Conservation (phyloP, 768 basidiomycete species). For the Xerocomellus dryophilus region DNA sequence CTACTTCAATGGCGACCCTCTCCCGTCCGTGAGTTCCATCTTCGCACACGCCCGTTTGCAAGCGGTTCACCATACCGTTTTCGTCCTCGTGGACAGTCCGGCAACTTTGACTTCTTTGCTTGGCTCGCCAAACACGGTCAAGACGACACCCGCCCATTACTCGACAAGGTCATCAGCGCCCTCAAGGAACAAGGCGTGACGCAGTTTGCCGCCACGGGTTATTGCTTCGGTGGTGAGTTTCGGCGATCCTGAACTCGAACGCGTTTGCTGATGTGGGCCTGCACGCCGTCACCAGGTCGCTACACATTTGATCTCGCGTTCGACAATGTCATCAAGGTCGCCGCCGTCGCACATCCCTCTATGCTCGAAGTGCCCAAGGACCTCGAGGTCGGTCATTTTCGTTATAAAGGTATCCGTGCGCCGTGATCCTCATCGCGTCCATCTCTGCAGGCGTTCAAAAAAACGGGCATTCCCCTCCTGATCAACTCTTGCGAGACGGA, state of each 20-base stretch:
- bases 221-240: slow-evolving; percentile 62
- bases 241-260: not conserved
- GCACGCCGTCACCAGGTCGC: slow-evolving; percentile 27
- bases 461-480: slow-evolving; percentile 53
- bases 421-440: not conserved
- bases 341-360: slow-evolving; percentile 47
- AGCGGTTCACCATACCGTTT: not conserved
- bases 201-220: slow-evolving; percentile 58
- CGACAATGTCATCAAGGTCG: slow-evolving; percentile 38
- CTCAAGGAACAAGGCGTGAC: slow-evolving; percentile 61
- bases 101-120: slow-evolving; percentile 21
- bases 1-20: slow-evolving; percentile 29
- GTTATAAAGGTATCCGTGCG: not conserved
- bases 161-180: slow-evolving; percentile 55
- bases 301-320: slow-evolving; percentile 46
- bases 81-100: not conserved
- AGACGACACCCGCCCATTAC: slow-evolving; percentile 41
- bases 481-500: slow-evolving; percentile 65
- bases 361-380: slow-evolving; percentile 41
- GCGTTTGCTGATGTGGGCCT: not conserved
- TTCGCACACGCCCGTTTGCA: not conserved
- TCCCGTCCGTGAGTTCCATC: slow-evolving; percentile 13
- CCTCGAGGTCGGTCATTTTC: slow-evolving; percentile 46
- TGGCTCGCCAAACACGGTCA: slow-evolving; percentile 44
- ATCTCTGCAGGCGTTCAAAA: slow-evolving; percentile 45